Conservation (phyloP, 352 stramenopile species). For the Phytophthora colocasiae region DNA sequence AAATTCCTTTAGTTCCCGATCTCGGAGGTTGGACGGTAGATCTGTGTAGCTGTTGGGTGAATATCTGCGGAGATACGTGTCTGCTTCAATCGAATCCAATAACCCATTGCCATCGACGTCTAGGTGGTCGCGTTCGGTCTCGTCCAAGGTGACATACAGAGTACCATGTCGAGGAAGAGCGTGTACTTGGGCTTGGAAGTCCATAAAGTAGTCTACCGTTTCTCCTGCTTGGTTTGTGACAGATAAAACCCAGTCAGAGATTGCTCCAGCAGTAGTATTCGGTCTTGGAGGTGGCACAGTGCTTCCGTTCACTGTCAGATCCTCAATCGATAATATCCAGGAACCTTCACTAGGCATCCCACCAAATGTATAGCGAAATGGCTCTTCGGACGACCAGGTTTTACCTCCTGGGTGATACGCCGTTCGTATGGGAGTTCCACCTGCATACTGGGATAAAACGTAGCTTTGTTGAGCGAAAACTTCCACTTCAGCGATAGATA, state of each 20-base stretch:
- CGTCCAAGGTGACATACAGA: conserved; percentile 57
- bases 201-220: conserved; percentile 67
- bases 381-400: conserved; percentile 74
- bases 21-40: conserved; percentile 43
- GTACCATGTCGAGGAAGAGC: conserved; percentile 77
- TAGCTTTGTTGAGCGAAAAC: conserved; percentile 67
- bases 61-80: conserved; percentile 58
- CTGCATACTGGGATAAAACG: conserved; percentile 63
- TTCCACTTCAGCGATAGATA: conserved; percentile 82
- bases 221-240: conserved; percentile 72
- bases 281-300: not conserved
- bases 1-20: conserved; percentile 58
- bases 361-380: conserved; percentile 58
- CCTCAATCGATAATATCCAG: conserved; percentile 67
- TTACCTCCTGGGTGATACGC: conserved; percentile 51
- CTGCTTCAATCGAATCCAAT: conserved; percentile 65
- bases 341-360: conserved; percentile 55
- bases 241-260: conserved; percentile 78
- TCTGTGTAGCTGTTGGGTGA: conserved; percentile 53
- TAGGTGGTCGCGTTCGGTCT: conserved; percentile 71
- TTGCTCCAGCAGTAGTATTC: conserved; percentile 50
- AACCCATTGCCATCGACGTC: conserved; percentile 65
- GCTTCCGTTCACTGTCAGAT: conserved; percentile 33
- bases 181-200: conserved; percentile 64
- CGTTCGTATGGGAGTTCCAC: conserved; percentile 59